Base-by-base conservation (phyloP, 345 rosid genomes). In the Populus tremula region DNA sequence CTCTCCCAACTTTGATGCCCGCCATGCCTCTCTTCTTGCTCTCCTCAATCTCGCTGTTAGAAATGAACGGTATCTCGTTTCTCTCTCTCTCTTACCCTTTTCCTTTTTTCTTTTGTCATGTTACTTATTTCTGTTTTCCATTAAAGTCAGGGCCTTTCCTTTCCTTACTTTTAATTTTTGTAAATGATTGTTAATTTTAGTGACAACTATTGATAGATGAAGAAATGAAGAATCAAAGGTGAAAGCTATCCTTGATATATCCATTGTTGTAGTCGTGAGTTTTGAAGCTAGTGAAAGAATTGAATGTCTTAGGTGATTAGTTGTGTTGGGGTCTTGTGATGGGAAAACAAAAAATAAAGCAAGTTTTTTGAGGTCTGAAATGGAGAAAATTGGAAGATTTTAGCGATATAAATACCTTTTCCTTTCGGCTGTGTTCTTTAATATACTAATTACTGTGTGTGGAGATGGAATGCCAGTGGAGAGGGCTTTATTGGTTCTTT, bases 21-120 rank as follows among this genome's bases (percentile, higher is more conserved):
- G 90, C 23, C 88, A 89, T 68, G 87, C 93, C 70, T 90, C 93
- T 69, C 92, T 91, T 70, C 90, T 91, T 31, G 96, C 93, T 33
- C 93, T 91, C 70, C 93, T 91, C 81, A 91, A 90, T 76, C 92
- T 91, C 69, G 92, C 93, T 71, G 96, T 86, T 67, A 87, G 93
- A 81, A 88, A 91, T 80, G 88, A 89, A 71, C 81, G 90, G 91
- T 89, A 73, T 50, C 65, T 73, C 69, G 50, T 65, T 75, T 27
- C 6, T 70, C 21, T 69, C 21, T 27, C 6, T 70, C 21, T 69
- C 21, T 54, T 2, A 31, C 18, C 18, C 13, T 18, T 50, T 23
- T 71, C 8, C 4, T 20, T 17, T n/a, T 29, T 3, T 16, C 36
- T 47, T 21, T 21, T 7, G 54, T 73, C n/a, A 10, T 21, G 27